Evolutionary conservation across 2,329 filamentous ascomycete genomes (phyloP), one percentile per base, ranked within the genome.

Genomic region (Trichoderma sp.): DNA sequence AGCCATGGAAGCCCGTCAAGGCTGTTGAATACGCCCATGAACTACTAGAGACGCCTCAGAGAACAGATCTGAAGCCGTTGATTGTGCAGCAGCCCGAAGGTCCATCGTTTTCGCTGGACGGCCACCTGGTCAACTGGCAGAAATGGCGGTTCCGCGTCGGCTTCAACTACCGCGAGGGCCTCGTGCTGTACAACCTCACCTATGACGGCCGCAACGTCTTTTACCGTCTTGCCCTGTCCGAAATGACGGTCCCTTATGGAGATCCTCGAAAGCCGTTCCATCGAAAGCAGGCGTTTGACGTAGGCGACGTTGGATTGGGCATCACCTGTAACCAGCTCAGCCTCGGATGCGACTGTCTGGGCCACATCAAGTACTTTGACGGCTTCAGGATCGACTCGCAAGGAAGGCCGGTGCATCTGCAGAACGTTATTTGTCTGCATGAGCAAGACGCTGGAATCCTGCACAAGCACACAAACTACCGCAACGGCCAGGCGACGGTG

Each of bases 381-480:
- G 85, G 84, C 0, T 81, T 88, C 17, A 81, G 89, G 13, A 83
- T 87, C 0, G 83, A 84, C 0, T 79, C 85, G 0, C 82, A 87
- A 36, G 91, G 91, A 0, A 82, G 85, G 1, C 84, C 88, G 0
- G 81, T 81, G n/a, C 78, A 83, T 3, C 83, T 86, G 8, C 86
- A 86, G 53, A 88, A 90, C 65, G 89, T 89, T 3, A 82, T 92
- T 47, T 93, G 91, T 74, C 82, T 92, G 2, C 91, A 93, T 76
- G 91, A 93, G 79, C 87, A 92, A 76, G 91, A 93, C 76, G 87
- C 88, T 72, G 91, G 91, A 1, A 90, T 93, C 61, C 84, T 87
- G n/a, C 92, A 90, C 89, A 93, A 93, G 78, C 91, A 93, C 80
- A 86, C 90, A 26, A 91, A 93, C 80, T 90, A 85, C 80, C 85